Conservation (phyloP, 1,284 basidiomycete species). For the Earliella scabrosa region DNA sequence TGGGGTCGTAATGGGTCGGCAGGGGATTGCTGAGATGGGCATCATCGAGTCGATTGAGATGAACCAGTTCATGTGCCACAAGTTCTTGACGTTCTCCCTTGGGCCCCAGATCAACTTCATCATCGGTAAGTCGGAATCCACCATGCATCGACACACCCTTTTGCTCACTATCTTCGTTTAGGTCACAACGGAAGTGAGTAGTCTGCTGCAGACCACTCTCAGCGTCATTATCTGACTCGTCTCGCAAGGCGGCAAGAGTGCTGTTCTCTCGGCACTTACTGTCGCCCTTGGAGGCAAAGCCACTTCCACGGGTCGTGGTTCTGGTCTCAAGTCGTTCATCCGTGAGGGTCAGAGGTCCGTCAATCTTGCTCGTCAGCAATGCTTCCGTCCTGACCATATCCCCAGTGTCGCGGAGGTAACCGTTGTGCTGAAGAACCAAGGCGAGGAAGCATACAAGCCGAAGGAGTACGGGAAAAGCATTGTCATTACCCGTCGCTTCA, state of each 20-base stretch:
- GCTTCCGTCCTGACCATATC: not conserved
- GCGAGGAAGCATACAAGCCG: constrained; percentile 86
- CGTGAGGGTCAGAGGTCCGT: constrained; percentile 81
- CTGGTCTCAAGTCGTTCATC: constrained; percentile 88
- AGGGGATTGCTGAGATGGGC: constrained; percentile 84
- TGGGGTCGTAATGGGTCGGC: not conserved
- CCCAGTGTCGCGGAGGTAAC: constrained; percentile 76
- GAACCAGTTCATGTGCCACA: constrained; percentile 97
- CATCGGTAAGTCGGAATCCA: constrained; percentile 74
- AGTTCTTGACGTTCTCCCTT: constrained; percentile 80
- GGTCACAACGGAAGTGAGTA: constrained; percentile 81
- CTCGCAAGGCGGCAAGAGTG: constrained; percentile 89
- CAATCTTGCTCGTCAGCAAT: not conserved
- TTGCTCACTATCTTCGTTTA: constrained; percentile 31
- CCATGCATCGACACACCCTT: not conserved
- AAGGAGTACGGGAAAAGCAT: constrained; percentile 87
- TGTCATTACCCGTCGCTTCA: constrained; percentile 83
- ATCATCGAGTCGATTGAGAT: constrained; percentile 88
- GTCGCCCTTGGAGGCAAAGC: constrained; percentile 95
- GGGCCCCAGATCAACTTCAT: constrained; percentile 96
- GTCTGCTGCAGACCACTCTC: not conserved
- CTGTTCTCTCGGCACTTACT: constrained; percentile 92
- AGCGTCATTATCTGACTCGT: not conserved
- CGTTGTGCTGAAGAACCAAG: constrained; percentile 85
- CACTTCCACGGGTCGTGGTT: constrained; percentile 85